Conservation (phyloP, 1,284 basidiomycete species). For the Bjerkandera adusta region DNA sequence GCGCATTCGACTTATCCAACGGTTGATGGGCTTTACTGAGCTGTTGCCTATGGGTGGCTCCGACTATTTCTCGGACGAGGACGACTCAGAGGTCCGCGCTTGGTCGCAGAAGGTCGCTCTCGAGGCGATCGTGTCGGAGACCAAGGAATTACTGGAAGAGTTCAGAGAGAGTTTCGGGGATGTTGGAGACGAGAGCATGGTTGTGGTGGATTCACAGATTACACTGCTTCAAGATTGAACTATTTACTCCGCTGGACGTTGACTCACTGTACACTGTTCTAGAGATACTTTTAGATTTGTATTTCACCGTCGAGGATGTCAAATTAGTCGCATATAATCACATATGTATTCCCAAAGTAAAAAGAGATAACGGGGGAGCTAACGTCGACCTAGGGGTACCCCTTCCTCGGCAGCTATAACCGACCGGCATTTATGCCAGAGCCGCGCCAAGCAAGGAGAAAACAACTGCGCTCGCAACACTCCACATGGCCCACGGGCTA, state of each 20-base stretch:
- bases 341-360: too few species aligned
- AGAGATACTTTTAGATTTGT: too few species aligned
- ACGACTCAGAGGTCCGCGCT: conserved; percentile 33
- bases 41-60: conserved; percentile 45
- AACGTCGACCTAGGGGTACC: too few species aligned
- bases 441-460: conserved; percentile 13
- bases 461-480: conserved; percentile 3
- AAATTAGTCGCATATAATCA: too few species aligned
- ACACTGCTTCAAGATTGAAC: conserved; percentile 7
- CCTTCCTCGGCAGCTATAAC: too few species aligned
- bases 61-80: conserved; percentile 25
- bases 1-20: conserved; percentile 60
- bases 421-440: conserved; percentile 7
- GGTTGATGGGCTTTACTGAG: conserved; percentile 56
- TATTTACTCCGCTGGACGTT: too few species aligned
- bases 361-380: too few species aligned
- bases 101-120: conserved; percentile 59
- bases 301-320: too few species aligned
- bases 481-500: conserved; percentile 7
- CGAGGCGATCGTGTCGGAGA: conserved; percentile 50
- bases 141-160: conserved; percentile 53
- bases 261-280: too few species aligned
- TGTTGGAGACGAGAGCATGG: conserved; percentile 26
- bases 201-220: conserved; percentile 21
- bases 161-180: conserved; percentile 40